Evolutionary conservation across 352 stramenopile species (phyloP), one percentile per base, ranked within the genome.

Genomic region (Globisporangium uncinulatum): DNA sequence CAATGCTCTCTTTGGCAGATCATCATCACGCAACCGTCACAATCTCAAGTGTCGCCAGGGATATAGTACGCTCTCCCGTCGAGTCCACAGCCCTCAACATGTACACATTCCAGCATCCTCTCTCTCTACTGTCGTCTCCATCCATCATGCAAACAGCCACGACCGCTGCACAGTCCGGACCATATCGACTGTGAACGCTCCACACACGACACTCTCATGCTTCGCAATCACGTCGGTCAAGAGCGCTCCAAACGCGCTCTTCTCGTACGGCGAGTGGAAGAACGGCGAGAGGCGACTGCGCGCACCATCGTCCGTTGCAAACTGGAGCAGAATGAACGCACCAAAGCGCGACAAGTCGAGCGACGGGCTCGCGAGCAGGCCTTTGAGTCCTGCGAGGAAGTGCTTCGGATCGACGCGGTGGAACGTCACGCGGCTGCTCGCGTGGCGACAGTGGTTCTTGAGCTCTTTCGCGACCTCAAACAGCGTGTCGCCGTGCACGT

Each of bases 361-460:
- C 17, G 56, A 72, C n/a, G n/a, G 36, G 62, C 85, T 79, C 11
- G 52, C 55, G 8, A 91, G 67, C 78, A 88, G 86, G 70, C 63
- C 84, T 54, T 79, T 67, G 15, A 89, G 58, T 14, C 70, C 76
- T 44, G 66, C 61, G 21, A 83, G 32, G 8, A 89, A 76, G 24
- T 70, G 59, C 11, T 68, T 61, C 13, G 67, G 76, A 15, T 79
- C 65, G 1, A 67, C 45, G 32, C 74, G 58, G 5, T 83, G 50
- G 54, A 90, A 87, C 21, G 83, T 61, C 31, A 67, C 65, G 44
- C 79, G 78, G 67, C 87, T 89, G 63, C 73, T 73, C 53, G 71
- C 65, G 74, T 89, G 76, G 20, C 81, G 69, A 59, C 78, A 91
- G 61, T 84, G 71, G 65, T 87, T 77, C 62, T 91, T 91, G 49